Base-by-base conservation (phyloP, 2,329 filamentous ascomycete species). In the Aspergillus oerlinghausenensis region DNA sequence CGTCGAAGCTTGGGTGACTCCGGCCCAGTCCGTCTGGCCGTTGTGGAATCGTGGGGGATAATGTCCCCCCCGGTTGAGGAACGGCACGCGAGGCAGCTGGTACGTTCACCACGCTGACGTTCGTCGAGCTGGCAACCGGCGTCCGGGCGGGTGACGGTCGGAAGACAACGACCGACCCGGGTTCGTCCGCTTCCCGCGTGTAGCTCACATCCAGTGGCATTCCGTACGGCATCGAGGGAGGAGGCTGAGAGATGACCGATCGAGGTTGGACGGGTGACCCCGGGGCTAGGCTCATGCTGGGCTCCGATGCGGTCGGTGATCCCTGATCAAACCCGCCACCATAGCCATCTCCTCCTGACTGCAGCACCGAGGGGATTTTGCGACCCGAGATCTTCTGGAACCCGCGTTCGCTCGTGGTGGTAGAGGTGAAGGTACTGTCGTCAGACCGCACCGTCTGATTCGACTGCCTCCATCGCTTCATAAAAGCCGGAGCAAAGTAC, bases 381-480 rank as follows among this genome's bases (percentile, higher is more conserved):
- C 78, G 70, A 10, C 78, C 78, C 7, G 77, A 76, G 25, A 80
- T 73, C 60, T 78, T 79, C 58, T 80, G 77, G 59, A 80, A 80
- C 3, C 78, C 78, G 8, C 76, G 74, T 57, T 80, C 78, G 50
- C 73, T 38, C 32, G 32, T 75, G 7, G 73, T 63, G 19, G 59
- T 65, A 2, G 73, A 71, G 17, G 68, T 69, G 11, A 69, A 55
- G 2, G 70, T 74, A 28, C 69, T 70, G 21, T 71, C 67, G 10
- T 47, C 21, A 21, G 43, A 47, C 21, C 19, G 19, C 11, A 47
- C 43, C 4, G 73, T 74, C 28, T 69, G 65, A 14, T 67, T 67
- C 49, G 70, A 73, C 54, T 70, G 63, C n/a, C 73, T 67, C 71
- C 73, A 76, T 32, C 75, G 72, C 53, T 70, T 71, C 58, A 78